Base-by-base conservation (phyloP, 176 grass and related monocot species). In the Stipa capillata region DNA sequence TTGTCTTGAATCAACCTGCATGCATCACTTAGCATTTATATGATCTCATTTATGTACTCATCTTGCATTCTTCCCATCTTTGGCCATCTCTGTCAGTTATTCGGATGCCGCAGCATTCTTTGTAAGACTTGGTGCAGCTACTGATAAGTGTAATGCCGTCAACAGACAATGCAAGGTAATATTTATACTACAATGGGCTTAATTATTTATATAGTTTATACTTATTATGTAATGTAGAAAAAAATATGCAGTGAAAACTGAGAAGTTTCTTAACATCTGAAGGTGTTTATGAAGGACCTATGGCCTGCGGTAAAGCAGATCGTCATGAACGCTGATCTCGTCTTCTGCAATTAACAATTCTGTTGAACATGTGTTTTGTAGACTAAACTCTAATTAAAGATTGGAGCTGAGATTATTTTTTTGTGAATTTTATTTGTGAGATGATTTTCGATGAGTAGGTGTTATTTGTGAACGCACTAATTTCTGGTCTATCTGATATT, bases 81-180 rank as follows among this genome's bases (percentile, higher is more conserved):
- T 85, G 65, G 27, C 15, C 11, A 63, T 74, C 21, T 74, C 23
- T 75, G 55, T 25, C 53, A 99, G 96, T 82, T 93, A 95, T 79
- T 83, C 81, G 10, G 96, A 95, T 89, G 96, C 92, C 43, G 92
- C 96, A 42, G 67, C 96, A 65, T 91, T 89, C 62, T 89, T 89
- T 83, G 60, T 99, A 83, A 90, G 86, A 80, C 89, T 88, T 59
- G 96, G 96, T 72, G 59, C 91, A 28, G 92, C 92, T 84, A 92
- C 96, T 50, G 96, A 99, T 86, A 95, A 99, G 69, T 93, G 90
- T 74, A 91, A 89, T 90, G 92, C 96, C n/a, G 60, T 88, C 24
- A 91, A 99, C 75, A 99, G 96, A 76, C 96, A 99, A 72, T 99
- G 96, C 96, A 99, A 99, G 90, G 96, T 98, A 72, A 29, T 77